These are phyloP conservation scores for Rhododendron simsii DNA, from an alignment of 148 eudicot species.

Conservation along the genomic window DNA sequence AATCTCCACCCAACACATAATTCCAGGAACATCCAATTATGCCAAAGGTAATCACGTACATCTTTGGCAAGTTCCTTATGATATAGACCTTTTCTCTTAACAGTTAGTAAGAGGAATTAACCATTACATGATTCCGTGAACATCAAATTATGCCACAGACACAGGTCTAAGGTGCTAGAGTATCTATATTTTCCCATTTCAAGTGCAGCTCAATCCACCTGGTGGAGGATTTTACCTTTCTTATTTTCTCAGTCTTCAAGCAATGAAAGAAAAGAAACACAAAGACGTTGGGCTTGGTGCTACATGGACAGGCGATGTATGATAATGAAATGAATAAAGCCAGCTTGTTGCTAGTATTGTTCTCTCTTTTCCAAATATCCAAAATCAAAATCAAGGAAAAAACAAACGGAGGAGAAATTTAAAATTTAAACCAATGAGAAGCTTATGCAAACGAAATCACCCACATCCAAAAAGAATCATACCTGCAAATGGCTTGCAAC, in stretches of 20 bases:
- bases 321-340: neutral
- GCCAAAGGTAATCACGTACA: neutral
- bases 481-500: slow-evolving; percentile 74
- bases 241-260: neutral
- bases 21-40: neutral
- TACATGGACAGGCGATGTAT: neutral
- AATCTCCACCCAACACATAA: neutral
- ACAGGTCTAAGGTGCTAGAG: neutral
- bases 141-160: slow-evolving; percentile 1
- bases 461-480: slow-evolving; percentile 5
- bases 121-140: neutral
- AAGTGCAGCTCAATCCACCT: neutral
- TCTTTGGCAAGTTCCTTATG: neutral
- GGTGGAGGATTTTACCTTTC: neutral
- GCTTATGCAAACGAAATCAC: neutral
- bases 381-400: neutral
- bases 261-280: neutral
- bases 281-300: neutral
- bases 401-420: slow-evolving; percentile 33
- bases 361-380: slow-evolving; percentile 1
- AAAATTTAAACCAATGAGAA: slow-evolving; percentile 7
- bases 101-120: neutral
- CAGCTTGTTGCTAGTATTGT: neutral
- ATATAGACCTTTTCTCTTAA: neutral
- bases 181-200: neutral